A percentile compares a stretch with the other conserved stretches of the same genome.
Conservation (phyloP, 805 yeast species). For the Spathaspora passalidarum region DNA sequence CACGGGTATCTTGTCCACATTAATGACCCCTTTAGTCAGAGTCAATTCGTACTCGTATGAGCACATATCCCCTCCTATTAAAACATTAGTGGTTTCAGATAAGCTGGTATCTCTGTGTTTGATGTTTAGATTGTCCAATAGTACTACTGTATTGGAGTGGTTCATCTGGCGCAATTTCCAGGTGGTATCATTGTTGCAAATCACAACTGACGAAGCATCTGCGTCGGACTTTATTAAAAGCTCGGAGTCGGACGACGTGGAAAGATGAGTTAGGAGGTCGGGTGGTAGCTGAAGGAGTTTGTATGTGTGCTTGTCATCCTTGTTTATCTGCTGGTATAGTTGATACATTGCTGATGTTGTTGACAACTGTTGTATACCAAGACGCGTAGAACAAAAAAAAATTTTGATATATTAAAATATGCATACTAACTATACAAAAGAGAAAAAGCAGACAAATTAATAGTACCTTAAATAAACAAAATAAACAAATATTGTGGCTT, state of each 20-base stretch:
- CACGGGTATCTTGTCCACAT: conserved; percentile 23
- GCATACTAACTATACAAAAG: conserved; percentile 1
- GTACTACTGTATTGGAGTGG: conserved; percentile 80
- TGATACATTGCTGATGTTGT: conserved; percentile 7
- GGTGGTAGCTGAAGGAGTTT: conserved; percentile 54
- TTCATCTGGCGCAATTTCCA: conserved; percentile 73
- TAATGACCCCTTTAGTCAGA: conserved; percentile 25
- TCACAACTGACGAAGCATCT: conserved; percentile 38
- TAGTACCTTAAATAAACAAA: not conserved
- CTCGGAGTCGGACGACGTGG: conserved; percentile 20
- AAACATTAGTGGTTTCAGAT: conserved; percentile 1
- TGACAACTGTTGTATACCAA: not conserved
- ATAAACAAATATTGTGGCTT: not conserved
- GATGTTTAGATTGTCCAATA: conserved; percentile 34
- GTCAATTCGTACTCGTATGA: conserved; percentile 36
- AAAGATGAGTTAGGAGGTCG: conserved; percentile 41
- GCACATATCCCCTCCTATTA: conserved; percentile 27
- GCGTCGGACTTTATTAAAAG: conserved; percentile 32
- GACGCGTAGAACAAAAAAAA: not conserved
- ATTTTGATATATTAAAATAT: not conserved
- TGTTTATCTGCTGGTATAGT: conserved; percentile 13
- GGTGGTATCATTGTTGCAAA: conserved; percentile 58
- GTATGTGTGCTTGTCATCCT: conserved; percentile 25
- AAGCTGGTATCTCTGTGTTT: conserved; percentile 4
- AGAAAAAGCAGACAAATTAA: not conserved